Base-by-base conservation (phyloP, 1,284 basidiomycete genomes). In the Austroboletus novae-zelandiae region DNA sequence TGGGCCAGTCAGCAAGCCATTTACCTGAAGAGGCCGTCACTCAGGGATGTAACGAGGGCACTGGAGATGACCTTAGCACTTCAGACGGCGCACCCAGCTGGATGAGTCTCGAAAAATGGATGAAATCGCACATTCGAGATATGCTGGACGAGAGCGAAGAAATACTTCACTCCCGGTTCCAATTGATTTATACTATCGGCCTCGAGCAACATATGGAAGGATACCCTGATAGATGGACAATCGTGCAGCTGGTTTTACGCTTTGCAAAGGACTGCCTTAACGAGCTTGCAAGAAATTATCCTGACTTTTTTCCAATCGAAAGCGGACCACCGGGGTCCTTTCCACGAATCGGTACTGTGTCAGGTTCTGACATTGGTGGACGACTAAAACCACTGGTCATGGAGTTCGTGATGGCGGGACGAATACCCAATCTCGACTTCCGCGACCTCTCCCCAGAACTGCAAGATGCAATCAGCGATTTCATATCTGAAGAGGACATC, bases 101-200 rank as follows among this genome's bases (percentile, higher is more conserved):
- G 18, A 49, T 65, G 9, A 40, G 52, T 5, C 51, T 56, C 0
- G 67, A 72, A 40, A 48, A 44, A 15, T 76, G 75, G 75, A 52
- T 78, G 4, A 45, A 63, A 18, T 46, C 50, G 1, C 36, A 57
- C 20, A 61, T 70, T 14, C 66, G 76, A 5, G 77, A 79, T 46
- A 64, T 80, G 27, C 58, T 80, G 5, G 78, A 80, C 45, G 77
- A 80, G 55, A 76, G 75, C 51, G 78, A 80, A 45, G 78, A 79
- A 50, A 66, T 80, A 34, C 65, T 80, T 2, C 70, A 72, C 46
- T 69, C 73, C 25, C 66, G 69, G 0, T 79, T 75, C 45, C 78
- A 79, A 43, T 60, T 80, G 1, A 63, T 79, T 6, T 79, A 79
- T 51, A 74, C 77, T 0, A 57, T 73, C 5, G 75, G 74, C n/a